These are phyloP conservation scores for Acmispon strigosus DNA, from an alignment of 306 rosid species.

Conservation along the genomic window DNA sequence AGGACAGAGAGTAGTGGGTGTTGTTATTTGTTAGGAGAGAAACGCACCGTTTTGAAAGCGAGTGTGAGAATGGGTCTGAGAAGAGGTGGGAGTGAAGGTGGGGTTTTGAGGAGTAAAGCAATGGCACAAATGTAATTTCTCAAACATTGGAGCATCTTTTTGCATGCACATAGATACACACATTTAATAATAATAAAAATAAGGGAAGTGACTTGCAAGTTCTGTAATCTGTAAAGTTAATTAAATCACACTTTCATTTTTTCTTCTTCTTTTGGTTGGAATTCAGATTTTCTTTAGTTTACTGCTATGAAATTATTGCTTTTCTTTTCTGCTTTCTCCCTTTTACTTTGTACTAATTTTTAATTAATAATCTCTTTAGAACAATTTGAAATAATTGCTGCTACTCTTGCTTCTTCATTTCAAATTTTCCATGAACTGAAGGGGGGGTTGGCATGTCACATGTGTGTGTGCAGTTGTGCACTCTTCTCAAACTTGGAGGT, in stretches of 20 bases:
- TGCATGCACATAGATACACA: slow-evolving; percentile 36
- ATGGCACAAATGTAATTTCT: slow-evolving; percentile 40
- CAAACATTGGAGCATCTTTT: slow-evolving; percentile 36
- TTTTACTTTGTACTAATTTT: slow-evolving; percentile 6
- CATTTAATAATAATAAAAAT: slow-evolving; percentile 21
- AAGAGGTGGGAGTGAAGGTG: slow-evolving; percentile 35
- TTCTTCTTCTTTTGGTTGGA: not conserved
- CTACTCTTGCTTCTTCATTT: slow-evolving; percentile 7
- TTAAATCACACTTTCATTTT: slow-evolving; percentile 12
- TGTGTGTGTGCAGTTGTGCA: too few relatives aligned
- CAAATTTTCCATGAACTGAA: not conserved
- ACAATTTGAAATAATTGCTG: not conserved
- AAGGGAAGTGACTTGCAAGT: slow-evolving; percentile 64
- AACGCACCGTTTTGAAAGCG: slow-evolving; percentile 10
- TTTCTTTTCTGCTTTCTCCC: not conserved
- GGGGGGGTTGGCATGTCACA: not conserved
- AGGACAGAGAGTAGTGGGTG: not conserved
- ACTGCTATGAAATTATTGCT: not conserved
- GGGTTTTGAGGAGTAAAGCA: slow-evolving; percentile 74
- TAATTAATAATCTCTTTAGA: not conserved
- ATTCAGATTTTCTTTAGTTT: not conserved
- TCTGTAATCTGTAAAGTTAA: slow-evolving; percentile 74
- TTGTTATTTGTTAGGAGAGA: not conserved
- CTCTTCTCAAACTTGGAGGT: not conserved
- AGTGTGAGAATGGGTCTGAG: not conserved